Conservation (phyloP, 768 basidiomycete genomes). For the Podaxis carcinomalis region DNA sequence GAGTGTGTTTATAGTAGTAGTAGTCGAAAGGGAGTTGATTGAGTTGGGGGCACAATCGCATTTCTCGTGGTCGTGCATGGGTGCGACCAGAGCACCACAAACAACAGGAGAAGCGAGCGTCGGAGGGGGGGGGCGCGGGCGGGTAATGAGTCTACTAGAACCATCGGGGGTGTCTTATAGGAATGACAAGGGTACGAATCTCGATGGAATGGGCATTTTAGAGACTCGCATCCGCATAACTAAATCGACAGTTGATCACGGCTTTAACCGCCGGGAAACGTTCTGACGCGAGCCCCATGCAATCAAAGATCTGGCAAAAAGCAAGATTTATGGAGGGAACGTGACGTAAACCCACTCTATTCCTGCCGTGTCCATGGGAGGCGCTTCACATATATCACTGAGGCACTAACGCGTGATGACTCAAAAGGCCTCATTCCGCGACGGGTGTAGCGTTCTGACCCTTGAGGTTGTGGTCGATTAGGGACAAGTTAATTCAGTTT, state of each 20-base stretch:
- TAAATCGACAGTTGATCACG: conserved; percentile 7
- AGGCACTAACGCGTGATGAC: neutral
- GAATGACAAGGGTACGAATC: conserved; percentile 7
- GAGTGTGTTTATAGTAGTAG: neutral
- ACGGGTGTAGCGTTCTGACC: neutral
- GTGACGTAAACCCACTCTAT: conserved; percentile 1
- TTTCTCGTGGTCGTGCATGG: conserved; percentile 10
- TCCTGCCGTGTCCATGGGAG: neutral
- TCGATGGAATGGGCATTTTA: neutral
- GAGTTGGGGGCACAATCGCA: neutral
- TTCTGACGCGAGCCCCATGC: neutral
- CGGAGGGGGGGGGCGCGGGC: neutral
- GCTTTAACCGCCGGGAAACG: neutral
- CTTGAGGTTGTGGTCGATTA: neutral
- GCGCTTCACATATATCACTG: neutral
- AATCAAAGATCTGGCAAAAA: conserved; percentile 1
- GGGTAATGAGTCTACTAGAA: neutral
- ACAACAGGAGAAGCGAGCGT: neutral
- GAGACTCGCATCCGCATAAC: neutral
- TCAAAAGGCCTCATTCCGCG: neutral
- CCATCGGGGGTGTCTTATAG: conserved; percentile 4
- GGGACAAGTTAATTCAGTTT: neutral
- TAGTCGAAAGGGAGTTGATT: neutral
- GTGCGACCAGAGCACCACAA: neutral
- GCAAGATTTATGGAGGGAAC: neutral